Percentiles rank a stretch among this genome's conserved stretches.
These are phyloP conservation scores for Ophiostoma montium DNA, from an alignment of 2,329 filamentous ascomycete genomes.

Conservation along the genomic window DNA sequence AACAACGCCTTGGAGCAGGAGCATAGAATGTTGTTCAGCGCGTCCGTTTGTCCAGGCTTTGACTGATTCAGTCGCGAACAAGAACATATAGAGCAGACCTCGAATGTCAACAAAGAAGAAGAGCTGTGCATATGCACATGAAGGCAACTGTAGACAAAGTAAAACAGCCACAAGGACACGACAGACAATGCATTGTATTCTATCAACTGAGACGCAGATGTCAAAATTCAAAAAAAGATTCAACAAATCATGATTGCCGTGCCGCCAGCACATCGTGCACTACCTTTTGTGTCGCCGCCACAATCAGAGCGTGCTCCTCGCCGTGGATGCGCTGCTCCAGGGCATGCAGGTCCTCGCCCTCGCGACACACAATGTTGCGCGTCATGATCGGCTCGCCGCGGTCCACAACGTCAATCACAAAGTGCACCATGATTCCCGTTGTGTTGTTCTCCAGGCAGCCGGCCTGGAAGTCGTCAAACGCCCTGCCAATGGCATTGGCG, in stretches of 20 bases:
- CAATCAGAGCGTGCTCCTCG: conserved; percentile 65
- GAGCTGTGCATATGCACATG: too few relatives aligned
- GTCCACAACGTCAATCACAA: conserved; percentile 70
- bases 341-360: conserved; percentile 48
- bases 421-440: conserved; percentile 83
- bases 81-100: too few relatives aligned
- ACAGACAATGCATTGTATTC: not conserved
- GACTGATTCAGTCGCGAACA: too few relatives aligned
- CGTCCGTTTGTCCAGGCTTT: too few relatives aligned
- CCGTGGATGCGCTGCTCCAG: conserved; percentile 61
- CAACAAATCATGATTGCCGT: not conserved
- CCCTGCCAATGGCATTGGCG: conserved; percentile 61
- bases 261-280: conserved; percentile 23
- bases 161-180: not conserved
- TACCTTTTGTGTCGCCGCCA: conserved; percentile 51
- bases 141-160: not conserved
- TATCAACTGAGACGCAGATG: too few relatives aligned
- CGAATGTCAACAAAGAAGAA: too few relatives aligned
- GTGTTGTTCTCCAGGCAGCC: conserved; percentile 49
- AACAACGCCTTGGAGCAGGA: too few relatives aligned
- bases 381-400: conserved; percentile 60
- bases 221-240: too few relatives aligned
- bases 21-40: too few relatives aligned
- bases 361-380: conserved; percentile 50
- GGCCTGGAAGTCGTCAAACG: conserved; percentile 55